These are phyloP conservation scores for Phytophthora syringae DNA, from an alignment of 352 stramenopile genomes.

Conservation along the genomic window DNA sequence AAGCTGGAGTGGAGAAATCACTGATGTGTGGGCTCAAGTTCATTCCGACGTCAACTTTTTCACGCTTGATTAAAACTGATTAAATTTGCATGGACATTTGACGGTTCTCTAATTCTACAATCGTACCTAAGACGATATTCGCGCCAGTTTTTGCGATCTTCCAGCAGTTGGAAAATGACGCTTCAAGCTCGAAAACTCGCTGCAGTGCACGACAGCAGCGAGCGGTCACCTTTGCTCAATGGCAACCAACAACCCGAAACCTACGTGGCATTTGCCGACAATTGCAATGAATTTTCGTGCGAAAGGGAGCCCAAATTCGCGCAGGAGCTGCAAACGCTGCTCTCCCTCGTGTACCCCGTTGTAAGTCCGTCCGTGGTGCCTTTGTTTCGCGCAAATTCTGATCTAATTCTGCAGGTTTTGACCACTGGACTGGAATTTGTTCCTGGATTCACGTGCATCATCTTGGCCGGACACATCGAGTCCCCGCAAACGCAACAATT, in stretches of 20 bases:
- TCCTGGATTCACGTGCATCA: conserved; percentile 59
- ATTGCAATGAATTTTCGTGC: background rate
- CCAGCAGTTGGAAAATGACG: background rate
- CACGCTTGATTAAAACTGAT: conserved; percentile 17
- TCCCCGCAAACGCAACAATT: conserved; percentile 60
- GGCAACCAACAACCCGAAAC: conserved; percentile 18
- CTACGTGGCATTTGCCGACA: conserved; percentile 21
- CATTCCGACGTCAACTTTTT: conserved; percentile 21
- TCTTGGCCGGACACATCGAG: conserved; percentile 72
- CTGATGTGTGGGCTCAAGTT: conserved; percentile 27
- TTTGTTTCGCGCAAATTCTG: background rate
- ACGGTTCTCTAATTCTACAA: too few species aligned
- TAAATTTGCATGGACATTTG: background rate
- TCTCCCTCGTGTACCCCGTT: conserved; percentile 56
- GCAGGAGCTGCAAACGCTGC: conserved; percentile 48
- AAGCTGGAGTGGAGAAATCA: conserved; percentile 16
- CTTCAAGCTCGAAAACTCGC: conserved; percentile 4
- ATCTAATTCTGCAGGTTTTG: conserved; percentile 34
- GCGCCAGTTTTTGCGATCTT: conserved; percentile 24
- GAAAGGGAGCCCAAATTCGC: conserved; percentile 25
- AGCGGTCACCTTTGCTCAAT: conserved; percentile 17
- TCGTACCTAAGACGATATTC: conserved; percentile 9
- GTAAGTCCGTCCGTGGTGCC: too few species aligned
- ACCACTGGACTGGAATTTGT: conserved; percentile 56
- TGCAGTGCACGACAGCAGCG: conserved; percentile 11